phyloP scores from a whole-genome alignment of 805 yeast species.

The Metschnikowia corniflorae region DNA sequence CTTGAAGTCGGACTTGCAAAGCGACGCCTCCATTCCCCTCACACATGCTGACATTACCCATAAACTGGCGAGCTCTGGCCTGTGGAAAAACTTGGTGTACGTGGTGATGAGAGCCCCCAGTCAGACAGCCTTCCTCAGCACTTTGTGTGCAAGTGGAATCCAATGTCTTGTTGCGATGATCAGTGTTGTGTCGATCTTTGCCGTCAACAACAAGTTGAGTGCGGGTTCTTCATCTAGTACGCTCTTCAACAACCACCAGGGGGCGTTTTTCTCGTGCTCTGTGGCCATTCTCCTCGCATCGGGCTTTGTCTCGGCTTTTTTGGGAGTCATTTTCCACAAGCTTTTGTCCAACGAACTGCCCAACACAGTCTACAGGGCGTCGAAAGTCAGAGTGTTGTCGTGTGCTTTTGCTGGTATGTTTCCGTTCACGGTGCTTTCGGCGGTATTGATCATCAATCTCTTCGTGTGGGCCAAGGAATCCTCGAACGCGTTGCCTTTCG shows the following conservation, averaged over 20 bases:
- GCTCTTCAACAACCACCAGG: constrained; percentile 63
- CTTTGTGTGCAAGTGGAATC: constrained; percentile 68
- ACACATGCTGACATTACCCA: constrained; percentile 7
- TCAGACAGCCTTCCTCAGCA: constrained; percentile 46
- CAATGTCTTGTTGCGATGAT: constrained; percentile 65
- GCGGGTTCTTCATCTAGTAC: constrained; percentile 36
- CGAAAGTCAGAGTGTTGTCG: constrained; percentile 22
- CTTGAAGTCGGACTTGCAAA: constrained; percentile 47
- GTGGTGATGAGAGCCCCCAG: constrained; percentile 56
- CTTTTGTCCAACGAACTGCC: constrained; percentile 41
- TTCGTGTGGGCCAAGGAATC: constrained; percentile 76
- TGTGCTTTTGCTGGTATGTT: constrained; percentile 34
- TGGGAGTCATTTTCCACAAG: constrained; percentile 62
- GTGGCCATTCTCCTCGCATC: constrained; percentile 60
- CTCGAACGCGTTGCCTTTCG: constrained; percentile 73
- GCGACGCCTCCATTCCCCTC: constrained; percentile 24
- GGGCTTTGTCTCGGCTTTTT: constrained; percentile 71
- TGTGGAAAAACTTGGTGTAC: constrained; percentile 51
- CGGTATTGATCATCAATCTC: constrained; percentile 55
- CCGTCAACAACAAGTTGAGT: constrained; percentile 29
- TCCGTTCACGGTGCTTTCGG: constrained; percentile 48
- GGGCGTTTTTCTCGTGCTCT: constrained; percentile 62
- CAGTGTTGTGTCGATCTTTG: constrained; percentile 56
- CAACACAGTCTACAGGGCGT: constrained; percentile 23
- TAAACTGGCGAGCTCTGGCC: constrained; percentile 8